phyloP scores from a whole-genome alignment of 176 grass and related monocot species.

The Raddia guianensis region DNA sequence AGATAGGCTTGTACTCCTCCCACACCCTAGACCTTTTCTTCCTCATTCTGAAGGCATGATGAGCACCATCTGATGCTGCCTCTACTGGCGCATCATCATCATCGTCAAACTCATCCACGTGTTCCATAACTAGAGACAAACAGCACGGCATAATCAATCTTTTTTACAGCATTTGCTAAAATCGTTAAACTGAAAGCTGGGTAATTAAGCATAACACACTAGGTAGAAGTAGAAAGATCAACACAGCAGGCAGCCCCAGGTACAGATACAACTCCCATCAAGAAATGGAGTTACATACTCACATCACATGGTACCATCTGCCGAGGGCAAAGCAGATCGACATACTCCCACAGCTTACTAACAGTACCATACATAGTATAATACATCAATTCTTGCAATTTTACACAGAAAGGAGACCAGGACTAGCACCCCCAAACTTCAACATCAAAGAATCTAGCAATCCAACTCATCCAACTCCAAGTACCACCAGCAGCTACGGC shows the following conservation, averaged over 20 bases:
- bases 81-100: conserved; percentile 36
- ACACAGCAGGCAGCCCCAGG: background rate
- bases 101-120: conserved; percentile 43
- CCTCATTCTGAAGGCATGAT: conserved; percentile 4
- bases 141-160: background rate
- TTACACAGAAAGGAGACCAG: background rate
- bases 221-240: background rate
- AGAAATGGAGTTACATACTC: background rate
- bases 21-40: conserved; percentile 60
- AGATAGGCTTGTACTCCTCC: conserved; percentile 52
- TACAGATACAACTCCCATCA: conserved; percentile 6
- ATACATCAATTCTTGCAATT: background rate
- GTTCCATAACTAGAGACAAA: conserved; percentile 49
- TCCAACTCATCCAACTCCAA: background rate
- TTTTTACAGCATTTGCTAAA: background rate
- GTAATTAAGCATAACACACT: background rate
- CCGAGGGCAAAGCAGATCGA: background rate
- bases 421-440: background rate
- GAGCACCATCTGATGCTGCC: conserved; percentile 18
- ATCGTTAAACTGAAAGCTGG: background rate
- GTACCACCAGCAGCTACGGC: no score
- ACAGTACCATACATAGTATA: background rate
- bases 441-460: no score
- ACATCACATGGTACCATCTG: background rate
- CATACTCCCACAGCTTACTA: background rate